Evolutionary conservation across 2,329 filamentous ascomycete genomes (phyloP), one percentile per base, ranked within the genome.

Genomic region (Pleurostoma richardsiae): DNA sequence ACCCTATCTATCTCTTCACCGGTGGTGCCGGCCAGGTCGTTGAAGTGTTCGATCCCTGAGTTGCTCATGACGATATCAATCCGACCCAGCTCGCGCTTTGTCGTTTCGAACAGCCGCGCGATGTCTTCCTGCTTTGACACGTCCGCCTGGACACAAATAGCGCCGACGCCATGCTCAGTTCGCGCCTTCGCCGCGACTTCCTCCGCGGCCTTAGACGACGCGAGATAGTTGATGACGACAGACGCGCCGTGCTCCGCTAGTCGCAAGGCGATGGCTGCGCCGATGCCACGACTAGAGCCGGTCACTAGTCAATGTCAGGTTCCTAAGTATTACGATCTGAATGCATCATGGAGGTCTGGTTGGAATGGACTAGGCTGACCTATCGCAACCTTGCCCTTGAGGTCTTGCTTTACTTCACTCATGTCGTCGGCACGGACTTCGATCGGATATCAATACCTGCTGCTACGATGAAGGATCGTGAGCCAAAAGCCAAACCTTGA

Each of bases 1-100:
- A 50, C 43, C 4, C 43, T 39, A 46, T 52, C 50, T 29, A 55
- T 49, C 8, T 48, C 41, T n/a, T 49, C 52, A 26, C 46, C 47
- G 8, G 38, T 40, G 30, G 48, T 45, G 8, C 42, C 39, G 7
- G 46, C 49, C n/a, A 51, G 39, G 7, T 42, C n/a, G 8, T 49
- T 44, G 39, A 54, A 53, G 38, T 46, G 45, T 29, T 53, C 49
- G 29, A 52, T 52, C 6, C 59, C 59, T 5, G 57, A 56, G 52
- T 61, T 61, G 39, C 55, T 56, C 53, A 61, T 57, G 2, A 60
- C 55, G 10, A 58, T 47, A 47, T 61, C 55, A 29, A 62, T 50
- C 8, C 53, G 52, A 4, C 59, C 58, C 26, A 54, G 40, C 42
- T 54, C 43, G 6, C 52, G 40, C 28, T 53, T 54, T 1, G 59